Evolutionary conservation across 2,329 filamentous ascomycete genomes (phyloP).

Genomic region (Alternaria incomplexa): DNA sequence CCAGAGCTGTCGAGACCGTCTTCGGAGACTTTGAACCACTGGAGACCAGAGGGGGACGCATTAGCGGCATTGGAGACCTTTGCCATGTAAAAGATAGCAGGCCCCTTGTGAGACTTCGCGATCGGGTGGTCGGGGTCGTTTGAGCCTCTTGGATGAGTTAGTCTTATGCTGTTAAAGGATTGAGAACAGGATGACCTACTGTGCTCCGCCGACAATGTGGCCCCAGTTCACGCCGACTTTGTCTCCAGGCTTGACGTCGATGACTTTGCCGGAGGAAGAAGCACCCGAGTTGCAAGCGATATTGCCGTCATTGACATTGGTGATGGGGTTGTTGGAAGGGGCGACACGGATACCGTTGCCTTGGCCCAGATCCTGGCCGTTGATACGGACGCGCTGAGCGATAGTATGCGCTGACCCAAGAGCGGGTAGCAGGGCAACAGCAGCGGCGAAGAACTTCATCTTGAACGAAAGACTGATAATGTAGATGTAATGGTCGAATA

Average conservation of each 20-base stretch:
- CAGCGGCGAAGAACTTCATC: slow-evolving; percentile 40
- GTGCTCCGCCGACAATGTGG: slow-evolving; percentile 61
- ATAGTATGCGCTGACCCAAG: slow-evolving; percentile 51
- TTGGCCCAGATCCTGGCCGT: slow-evolving; percentile 55
- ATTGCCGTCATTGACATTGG: slow-evolving; percentile 54
- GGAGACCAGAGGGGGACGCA: slow-evolving; percentile 45
- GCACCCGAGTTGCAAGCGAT: slow-evolving; percentile 57
- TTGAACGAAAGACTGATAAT: background rate
- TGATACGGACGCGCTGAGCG: slow-evolving; percentile 53
- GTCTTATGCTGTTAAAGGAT: background rate
- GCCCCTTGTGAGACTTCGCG: slow-evolving; percentile 57
- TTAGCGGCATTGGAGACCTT: slow-evolving; percentile 51
- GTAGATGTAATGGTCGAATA: background rate
- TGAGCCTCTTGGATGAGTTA: slow-evolving; percentile 33
- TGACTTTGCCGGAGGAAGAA: slow-evolving; percentile 48
- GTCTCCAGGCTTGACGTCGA: slow-evolving; percentile 59
- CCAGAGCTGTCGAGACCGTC: slow-evolving; percentile 49
- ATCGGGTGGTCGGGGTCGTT: slow-evolving; percentile 56
- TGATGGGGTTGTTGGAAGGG: slow-evolving; percentile 58
- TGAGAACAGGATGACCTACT: slow-evolving; percentile 28
- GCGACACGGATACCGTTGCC: slow-evolving; percentile 59
- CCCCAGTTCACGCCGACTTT: slow-evolving; percentile 60
- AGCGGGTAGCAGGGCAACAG: slow-evolving; percentile 37
- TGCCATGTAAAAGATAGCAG: slow-evolving; percentile 48
- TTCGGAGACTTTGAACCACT: slow-evolving; percentile 53